Base-by-base conservation (phyloP, 129 eudicot species). In the Chrysanthemum lavandulifolium region DNA sequence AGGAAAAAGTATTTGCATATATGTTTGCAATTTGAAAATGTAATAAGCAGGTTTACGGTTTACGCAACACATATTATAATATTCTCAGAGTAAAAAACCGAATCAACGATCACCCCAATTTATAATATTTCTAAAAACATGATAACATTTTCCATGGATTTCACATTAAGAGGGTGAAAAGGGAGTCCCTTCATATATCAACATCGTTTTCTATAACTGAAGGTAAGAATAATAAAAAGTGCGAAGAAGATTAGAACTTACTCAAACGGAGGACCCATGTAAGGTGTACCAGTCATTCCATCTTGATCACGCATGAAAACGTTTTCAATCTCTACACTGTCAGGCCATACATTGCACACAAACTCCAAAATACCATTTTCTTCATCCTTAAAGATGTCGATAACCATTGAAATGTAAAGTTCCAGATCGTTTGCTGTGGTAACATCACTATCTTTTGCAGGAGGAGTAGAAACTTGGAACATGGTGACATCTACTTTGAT, bases 321-420 rank as follows among this genome's bases (percentile, higher is more conserved):
- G 57, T 78, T 86, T 43, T 79, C 80, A 67, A 94, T 94, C 71
- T 90, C 94, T 2, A 94, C 47, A 61, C 83, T 80, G 27, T 84
- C 87, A 8, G 96, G 91, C 97, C 99, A 88, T 21, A 89, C 91
- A 65, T 96, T 88, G 84, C 99, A 94, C 52, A 86, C 82, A 82
- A 94, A 86, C 81, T 86, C 89, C 83, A 94, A 31, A 51, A 88
- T 80, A 52, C 78, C 81, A 55, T 50, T 80, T 29, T 72, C 75
- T 40, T 84, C 82, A 49, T 83, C 92, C 81, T 90, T 94, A 64
- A 76, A 77, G 74, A 94, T 70, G 55, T 89, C 75, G 23, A 94
- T 72, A 54, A 90, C 76, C 85, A 86, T 71, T 50, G 97, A 73
- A 67, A 94, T 81, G 76, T 79, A 92, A 77, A 86, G 83, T 81